Conservation (phyloP, 2,329 filamentous ascomycete genomes). For the Macroventuria anomochaeta region DNA sequence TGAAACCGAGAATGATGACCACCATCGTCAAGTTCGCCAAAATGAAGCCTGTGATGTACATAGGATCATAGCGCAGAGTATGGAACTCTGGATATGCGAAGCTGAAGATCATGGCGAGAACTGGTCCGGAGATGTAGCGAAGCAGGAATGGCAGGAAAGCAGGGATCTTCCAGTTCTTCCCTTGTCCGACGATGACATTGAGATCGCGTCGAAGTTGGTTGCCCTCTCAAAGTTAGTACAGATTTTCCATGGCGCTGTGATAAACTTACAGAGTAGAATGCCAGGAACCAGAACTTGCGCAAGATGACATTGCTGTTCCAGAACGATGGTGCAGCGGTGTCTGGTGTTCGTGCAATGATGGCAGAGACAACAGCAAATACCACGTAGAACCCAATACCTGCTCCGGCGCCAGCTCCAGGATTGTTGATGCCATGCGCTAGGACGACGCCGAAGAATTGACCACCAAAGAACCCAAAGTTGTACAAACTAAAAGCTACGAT, state of each 20-base stretch:
- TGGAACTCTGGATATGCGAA: conserved; percentile 47
- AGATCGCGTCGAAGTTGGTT: conserved; percentile 64
- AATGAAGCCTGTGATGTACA: conserved; percentile 47
- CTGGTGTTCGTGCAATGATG: conserved; percentile 54
- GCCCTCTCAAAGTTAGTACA: conserved; percentile 48
- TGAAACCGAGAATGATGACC: conserved; percentile 56
- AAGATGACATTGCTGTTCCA: conserved; percentile 51
- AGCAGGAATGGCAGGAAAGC: conserved; percentile 57
- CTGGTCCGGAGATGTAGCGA: conserved; percentile 43
- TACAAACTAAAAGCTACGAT: conserved; percentile 54
- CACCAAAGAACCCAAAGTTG: conserved; percentile 62
- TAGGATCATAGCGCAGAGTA: conserved; percentile 39
- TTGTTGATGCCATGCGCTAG: conserved; percentile 56
- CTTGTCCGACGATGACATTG: conserved; percentile 60
- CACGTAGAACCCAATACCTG: conserved; percentile 62
- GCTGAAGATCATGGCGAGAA: conserved; percentile 44
- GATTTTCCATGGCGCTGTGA: not conserved
- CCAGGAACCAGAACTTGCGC: conserved; percentile 60
- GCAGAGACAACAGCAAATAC: conserved; percentile 50
- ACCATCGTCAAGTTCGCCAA: conserved; percentile 49
- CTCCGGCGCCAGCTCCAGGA: conserved; percentile 57
- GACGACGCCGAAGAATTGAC: conserved; percentile 59
- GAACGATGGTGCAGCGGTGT: conserved; percentile 50
- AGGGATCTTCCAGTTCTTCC: conserved; percentile 64
- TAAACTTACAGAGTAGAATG: conserved; percentile 63